These are phyloP conservation scores for Penicillium pulvis DNA, from an alignment of 495 filamentous ascomycete species.

Conservation along the genomic window DNA sequence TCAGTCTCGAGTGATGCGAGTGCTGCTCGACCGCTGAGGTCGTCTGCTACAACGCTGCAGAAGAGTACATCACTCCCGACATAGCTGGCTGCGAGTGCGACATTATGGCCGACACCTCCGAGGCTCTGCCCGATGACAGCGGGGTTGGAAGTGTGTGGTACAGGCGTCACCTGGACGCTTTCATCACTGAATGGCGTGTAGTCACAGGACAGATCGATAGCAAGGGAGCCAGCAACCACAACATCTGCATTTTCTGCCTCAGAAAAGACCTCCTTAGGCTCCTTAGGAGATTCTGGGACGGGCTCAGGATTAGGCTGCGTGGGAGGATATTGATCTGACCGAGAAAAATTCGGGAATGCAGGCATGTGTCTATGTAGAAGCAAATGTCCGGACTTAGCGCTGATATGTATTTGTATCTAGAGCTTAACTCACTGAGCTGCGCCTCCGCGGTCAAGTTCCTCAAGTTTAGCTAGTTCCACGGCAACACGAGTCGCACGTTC, in stretches of 20 bases:
- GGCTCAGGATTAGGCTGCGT: constrained; percentile 14
- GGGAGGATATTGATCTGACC: constrained; percentile 29
- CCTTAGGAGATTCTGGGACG: not conserved
- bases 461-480: constrained; percentile 68
- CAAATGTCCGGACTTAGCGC: constrained; percentile 41
- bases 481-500: constrained; percentile 77
- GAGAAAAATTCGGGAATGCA: constrained; percentile 31
- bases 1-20: constrained; percentile 59
- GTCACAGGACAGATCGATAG: constrained; percentile 86
- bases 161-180: constrained; percentile 44
- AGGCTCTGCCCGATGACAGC: constrained; percentile 76
- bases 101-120: constrained; percentile 94
- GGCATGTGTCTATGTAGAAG: constrained; percentile 45
- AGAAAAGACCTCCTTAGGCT: constrained; percentile 8
- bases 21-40: constrained; percentile 73
- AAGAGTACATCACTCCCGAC: constrained; percentile 61
- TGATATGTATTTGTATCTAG: constrained; percentile 21
- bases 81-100: constrained; percentile 75
- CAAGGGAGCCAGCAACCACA: constrained; percentile 87
- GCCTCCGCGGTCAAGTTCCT: constrained; percentile 34
- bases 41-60: constrained; percentile 75
- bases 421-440: constrained; percentile 44
- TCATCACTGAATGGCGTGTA: constrained; percentile 51
- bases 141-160: constrained; percentile 83
- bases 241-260: constrained; percentile 54